Percentiles rank a stretch among this genome's conserved stretches.
Conservation (phyloP, 129 eudicot genomes). For the Artemisia annua region DNA sequence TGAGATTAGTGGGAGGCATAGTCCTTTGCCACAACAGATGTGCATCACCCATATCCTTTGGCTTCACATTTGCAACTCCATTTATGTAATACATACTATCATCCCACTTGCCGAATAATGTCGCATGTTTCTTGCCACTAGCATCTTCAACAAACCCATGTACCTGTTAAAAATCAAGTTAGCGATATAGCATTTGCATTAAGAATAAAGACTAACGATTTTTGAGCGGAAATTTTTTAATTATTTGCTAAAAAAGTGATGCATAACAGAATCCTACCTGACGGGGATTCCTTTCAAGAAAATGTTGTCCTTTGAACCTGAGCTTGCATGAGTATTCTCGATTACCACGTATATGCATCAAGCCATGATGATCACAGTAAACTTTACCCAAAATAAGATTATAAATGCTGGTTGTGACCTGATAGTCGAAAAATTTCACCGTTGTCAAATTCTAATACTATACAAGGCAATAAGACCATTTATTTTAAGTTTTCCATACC, state of each 20-base stretch:
- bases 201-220: neutral
- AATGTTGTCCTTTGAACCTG: constrained; percentile 78
- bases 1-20: constrained; percentile 61
- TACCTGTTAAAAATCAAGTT: constrained; percentile 47
- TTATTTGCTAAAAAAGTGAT: neutral
- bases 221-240: neutral
- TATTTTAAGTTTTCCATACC: constrained; percentile 32
- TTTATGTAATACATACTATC: constrained; percentile 61
- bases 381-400: constrained; percentile 87
- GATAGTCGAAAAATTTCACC: constrained; percentile 10
- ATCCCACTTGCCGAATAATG: constrained; percentile 70
- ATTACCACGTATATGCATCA: constrained; percentile 76
- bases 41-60: constrained; percentile 50
- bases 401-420: constrained; percentile 85
- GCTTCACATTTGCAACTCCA: constrained; percentile 47
- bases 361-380: constrained; percentile 89
- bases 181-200: neutral
- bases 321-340: constrained; percentile 78
- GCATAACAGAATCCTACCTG: constrained; percentile 51
- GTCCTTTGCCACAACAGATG: constrained; percentile 66
- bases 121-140: constrained; percentile 39
- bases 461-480: neutral
- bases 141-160: constrained; percentile 63
- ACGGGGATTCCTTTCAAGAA: constrained; percentile 83
- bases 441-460: neutral